Conservation (phyloP, 495 filamentous ascomycete genomes). For the Penicillium argentinense region DNA sequence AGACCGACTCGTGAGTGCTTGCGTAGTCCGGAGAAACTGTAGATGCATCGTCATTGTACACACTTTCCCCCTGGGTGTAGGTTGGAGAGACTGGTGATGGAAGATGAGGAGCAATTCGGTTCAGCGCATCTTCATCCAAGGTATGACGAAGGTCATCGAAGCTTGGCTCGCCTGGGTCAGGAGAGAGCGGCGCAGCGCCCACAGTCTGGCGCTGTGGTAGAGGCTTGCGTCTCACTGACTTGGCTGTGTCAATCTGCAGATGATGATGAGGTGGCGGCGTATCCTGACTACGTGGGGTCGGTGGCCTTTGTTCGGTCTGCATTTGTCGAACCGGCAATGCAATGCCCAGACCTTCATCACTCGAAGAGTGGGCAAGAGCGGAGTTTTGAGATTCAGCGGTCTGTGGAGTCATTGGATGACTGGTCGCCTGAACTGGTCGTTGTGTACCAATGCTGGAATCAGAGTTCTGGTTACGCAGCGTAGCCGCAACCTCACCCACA, state of each 20-base stretch:
- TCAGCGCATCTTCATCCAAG: constrained; percentile 65
- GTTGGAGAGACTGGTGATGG: constrained; percentile 32
- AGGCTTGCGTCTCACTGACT: constrained; percentile 63
- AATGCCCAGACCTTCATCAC: constrained; percentile 19
- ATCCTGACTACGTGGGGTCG: constrained; percentile 16
- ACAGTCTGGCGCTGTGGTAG: constrained; percentile 44
- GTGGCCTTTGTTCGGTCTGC: constrained; percentile 17
- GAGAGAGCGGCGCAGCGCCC: background rate
- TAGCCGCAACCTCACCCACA: constrained; percentile 33
- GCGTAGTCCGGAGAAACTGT: constrained; percentile 62
- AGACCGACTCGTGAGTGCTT: constrained; percentile 65
- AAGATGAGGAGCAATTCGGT: constrained; percentile 41
- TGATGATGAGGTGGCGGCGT: constrained; percentile 28
- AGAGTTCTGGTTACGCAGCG: constrained; percentile 28
- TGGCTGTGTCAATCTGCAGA: constrained; percentile 40
- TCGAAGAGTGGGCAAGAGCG: constrained; percentile 16
- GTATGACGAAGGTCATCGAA: constrained; percentile 64
- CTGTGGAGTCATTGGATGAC: background rate
- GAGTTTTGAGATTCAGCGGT: constrained; percentile 6
- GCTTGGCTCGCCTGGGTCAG: constrained; percentile 46
- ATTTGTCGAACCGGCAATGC: constrained; percentile 14
- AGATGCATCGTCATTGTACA: constrained; percentile 53
- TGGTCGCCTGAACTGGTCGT: constrained; percentile 11
- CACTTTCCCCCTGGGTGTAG: constrained; percentile 42
- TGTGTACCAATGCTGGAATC: constrained; percentile 12